Base-by-base conservation (phyloP, 2,329 filamentous ascomycete species). In the Alternaria metachromatica region DNA sequence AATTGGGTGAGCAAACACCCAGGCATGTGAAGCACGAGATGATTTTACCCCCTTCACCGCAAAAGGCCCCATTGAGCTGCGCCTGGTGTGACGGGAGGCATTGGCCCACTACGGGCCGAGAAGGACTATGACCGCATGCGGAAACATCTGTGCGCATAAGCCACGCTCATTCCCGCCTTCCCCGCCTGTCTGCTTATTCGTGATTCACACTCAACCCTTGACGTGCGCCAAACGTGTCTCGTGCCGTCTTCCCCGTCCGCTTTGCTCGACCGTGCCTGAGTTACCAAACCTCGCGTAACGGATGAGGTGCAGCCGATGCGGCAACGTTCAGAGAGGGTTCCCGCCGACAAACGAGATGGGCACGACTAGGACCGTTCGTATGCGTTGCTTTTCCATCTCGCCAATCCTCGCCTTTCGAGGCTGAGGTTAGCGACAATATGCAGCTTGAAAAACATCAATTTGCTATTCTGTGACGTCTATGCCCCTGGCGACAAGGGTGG, bases 211-310 rank as follows among this genome's bases (percentile, higher is more conserved):
- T 64, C 60, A 56, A 53, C 62, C 58, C 59, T 57, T 58, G 55
- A 61, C 55, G 33, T 57, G 63, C 57, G 67, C 68, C 65, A 66
- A 66, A 68, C 68, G 65, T 70, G 56, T 55, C 56, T 71, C 68
- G 68, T 70, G 71, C 70, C 73, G 69, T 48, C 57, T 71, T 74
- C 73, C 75, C 76, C 76, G 74, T 68, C 68, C 68, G 68, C 68
- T 63, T 67, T 69, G 63, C 65, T 64, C 60, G 23, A 61, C 67
- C 64, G 63, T 66, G 66, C 69, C 60, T 66, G 60, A 57, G 58
- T 50, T 51, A 61, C 63, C 60, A 72, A 67, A 60, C 59, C 33
- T 63, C 59, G 64, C 68, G 68, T 68, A 60, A 67, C 71, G 65
- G 68, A 66, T 66, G 25, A 59, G 62, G 53, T 64, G 65, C 69